Base-by-base conservation (phyloP, 768 basidiomycete genomes). In the Russula griseocarnosa region DNA sequence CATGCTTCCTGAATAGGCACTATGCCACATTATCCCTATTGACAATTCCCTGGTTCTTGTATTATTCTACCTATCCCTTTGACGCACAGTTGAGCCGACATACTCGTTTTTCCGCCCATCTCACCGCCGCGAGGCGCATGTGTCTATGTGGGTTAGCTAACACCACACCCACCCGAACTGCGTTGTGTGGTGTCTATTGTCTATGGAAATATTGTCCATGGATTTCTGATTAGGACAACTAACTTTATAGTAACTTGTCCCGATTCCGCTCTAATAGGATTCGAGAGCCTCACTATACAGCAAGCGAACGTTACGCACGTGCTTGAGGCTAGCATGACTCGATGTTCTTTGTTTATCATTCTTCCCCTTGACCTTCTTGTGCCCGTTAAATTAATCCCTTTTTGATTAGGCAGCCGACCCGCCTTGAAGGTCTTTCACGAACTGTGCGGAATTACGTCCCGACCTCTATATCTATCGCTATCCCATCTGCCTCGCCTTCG, bases 361-460 rank as follows among this genome's bases (percentile, higher is more conserved):
- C 50, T 47, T 53, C 20, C 52, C 8, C 38, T 49, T 34, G 28
- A 38, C 28, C 8, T 30, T 36, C 36, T 44, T 16, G 32, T 8
- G n/a, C 34, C 18, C 18, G 30, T n/a, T 20, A 5, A 22, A 26
- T 49, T 58, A 22, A 66, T 46, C 28, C 28, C 55, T 55, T 28
- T 62, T 54, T 46, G 18, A 38, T 32, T 69, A 83, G 82, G n/a
- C 79, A 77, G 63, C 79, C 79, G 10, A 78, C 82, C 0, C 76
- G 81, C 61, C 74, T 84, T 22, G 81, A 83, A 71, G 76, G 75
- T 26, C 76, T 85, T 66, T 81, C 83, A 11, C 79, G 80, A 22
- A 78, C 82, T 11, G 74, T 85, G 30, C 80, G 83, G 52, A 78
- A 75, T 65, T 85, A 85, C 60, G 80, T 83, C 9, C 84, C 83